Percentiles rank a stretch among this genome's conserved stretches.
These are phyloP conservation scores for Orychophragmus violaceus DNA, from an alignment of 345 rosid species.

Conservation along the genomic window DNA sequence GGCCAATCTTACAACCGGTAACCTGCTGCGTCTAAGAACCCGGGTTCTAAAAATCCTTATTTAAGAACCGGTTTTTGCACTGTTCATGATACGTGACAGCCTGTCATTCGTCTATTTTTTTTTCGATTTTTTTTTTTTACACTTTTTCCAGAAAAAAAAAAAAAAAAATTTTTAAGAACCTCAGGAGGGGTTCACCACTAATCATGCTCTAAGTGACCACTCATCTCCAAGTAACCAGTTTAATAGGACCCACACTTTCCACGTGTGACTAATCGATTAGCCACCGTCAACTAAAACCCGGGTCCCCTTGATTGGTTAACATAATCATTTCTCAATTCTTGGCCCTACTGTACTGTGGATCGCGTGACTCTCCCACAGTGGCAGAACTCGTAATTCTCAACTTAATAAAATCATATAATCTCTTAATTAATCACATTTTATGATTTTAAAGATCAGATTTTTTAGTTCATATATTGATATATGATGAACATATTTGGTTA, in stretches of 20 bases:
- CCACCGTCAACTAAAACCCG: not conserved
- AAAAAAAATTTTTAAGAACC: too few species aligned
- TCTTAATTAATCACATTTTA: not conserved
- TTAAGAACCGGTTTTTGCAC: too few species aligned
- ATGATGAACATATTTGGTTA: not conserved
- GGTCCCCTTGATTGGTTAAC: constrained; percentile 14
- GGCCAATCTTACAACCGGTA: constrained; percentile 29
- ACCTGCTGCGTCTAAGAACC: constrained; percentile 19
- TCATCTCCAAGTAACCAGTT: constrained; percentile 27
- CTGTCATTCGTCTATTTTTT: too few species aligned
- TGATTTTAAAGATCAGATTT: not conserved
- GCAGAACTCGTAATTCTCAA: not conserved
- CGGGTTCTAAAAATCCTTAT: too few species aligned
- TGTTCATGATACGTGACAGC: too few species aligned
- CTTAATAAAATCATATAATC: not conserved
- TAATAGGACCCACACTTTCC: not conserved
- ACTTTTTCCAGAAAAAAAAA: too few species aligned
- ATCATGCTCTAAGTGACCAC: constrained; percentile 8
- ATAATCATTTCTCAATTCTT: constrained; percentile 11
- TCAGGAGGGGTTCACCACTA: too few species aligned
- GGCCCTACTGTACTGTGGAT: constrained; percentile 13
- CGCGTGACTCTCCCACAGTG: constrained; percentile 26
- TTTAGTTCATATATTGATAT: not conserved
- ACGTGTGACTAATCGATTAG: not conserved
- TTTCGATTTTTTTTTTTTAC: too few species aligned